These are phyloP conservation scores for Penicillium sp. DNA, from an alignment of 2,329 filamentous ascomycete species.

Conservation along the genomic window DNA sequence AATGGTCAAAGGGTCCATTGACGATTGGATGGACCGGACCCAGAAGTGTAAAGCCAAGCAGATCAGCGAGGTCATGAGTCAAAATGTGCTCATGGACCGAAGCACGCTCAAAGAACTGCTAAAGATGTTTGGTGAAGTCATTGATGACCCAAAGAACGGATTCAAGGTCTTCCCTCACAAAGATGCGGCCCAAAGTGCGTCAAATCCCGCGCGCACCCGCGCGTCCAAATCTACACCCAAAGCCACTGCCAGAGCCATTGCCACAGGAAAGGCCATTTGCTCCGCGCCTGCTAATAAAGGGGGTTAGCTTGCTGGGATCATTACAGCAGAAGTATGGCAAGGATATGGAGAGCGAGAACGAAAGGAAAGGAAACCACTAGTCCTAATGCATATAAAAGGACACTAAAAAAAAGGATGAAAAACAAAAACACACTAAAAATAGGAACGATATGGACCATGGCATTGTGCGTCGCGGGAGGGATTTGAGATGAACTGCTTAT, in stretches of 20 bases:
- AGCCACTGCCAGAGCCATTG: neutral
- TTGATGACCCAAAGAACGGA: neutral
- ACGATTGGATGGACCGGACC: slow-evolving; percentile 56
- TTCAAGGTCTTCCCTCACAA: neutral
- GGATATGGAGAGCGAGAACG: neutral
- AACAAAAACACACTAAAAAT: neutral
- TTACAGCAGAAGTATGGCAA: neutral
- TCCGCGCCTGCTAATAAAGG: neutral
- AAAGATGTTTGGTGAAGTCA: slow-evolving; percentile 22
- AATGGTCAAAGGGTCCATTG: slow-evolving; percentile 57
- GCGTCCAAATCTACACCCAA: neutral
- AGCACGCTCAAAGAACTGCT: slow-evolving; percentile 25
- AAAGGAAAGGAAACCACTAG: neutral
- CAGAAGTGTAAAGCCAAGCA: slow-evolving; percentile 54
- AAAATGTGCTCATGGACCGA: slow-evolving; percentile 15
- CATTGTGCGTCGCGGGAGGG: neutral
- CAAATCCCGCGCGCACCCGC: no score
- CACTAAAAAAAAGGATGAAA: neutral
- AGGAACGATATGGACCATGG: neutral
- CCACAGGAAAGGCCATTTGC: neutral
- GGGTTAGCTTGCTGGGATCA: neutral
- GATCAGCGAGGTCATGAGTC: slow-evolving; percentile 29
- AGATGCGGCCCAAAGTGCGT: neutral
- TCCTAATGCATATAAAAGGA: neutral
- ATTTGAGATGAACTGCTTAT: neutral